phyloP scores from a whole-genome alignment of 2,329 filamentous ascomycete species.

The Trichoderma asperellum region DNA sequence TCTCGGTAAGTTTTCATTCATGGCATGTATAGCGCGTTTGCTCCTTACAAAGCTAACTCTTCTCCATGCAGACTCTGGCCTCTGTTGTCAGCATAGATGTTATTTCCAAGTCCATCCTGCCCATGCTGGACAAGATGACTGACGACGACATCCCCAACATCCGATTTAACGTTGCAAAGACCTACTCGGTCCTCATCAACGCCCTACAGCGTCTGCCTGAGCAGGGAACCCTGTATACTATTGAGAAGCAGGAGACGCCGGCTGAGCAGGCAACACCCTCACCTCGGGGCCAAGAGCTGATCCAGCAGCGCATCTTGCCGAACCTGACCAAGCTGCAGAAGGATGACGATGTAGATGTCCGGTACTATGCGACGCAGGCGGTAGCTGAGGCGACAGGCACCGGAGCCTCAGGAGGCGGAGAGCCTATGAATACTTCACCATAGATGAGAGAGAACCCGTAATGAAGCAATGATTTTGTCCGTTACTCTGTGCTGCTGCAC shows the following conservation, averaged over 20 bases:
- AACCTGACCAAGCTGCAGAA: slow-evolving; percentile 94
- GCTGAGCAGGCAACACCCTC: slow-evolving; percentile 65
- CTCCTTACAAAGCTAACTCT: background rate
- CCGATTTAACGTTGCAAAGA: slow-evolving; percentile 99
- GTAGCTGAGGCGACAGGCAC: slow-evolving; percentile 61
- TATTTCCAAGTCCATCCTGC: slow-evolving; percentile 89
- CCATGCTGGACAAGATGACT: slow-evolving; percentile 93
- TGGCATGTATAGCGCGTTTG: too few species aligned
- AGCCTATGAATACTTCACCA: slow-evolving; percentile 69
- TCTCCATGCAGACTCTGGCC: slow-evolving; percentile 76
- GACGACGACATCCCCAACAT: slow-evolving; percentile 97
- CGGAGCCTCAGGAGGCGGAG: slow-evolving; percentile 45
- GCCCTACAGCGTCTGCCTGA: slow-evolving; percentile 91
- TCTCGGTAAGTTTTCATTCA: slow-evolving; percentile 72
- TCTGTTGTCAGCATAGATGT: slow-evolving; percentile 92
- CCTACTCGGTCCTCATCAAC: slow-evolving; percentile 85
- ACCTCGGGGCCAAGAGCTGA: slow-evolving; percentile 74
- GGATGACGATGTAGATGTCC: slow-evolving; percentile 96
- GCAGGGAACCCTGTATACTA: slow-evolving; percentile 79
- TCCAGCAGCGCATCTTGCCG: slow-evolving; percentile 83
- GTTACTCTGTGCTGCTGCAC: slow-evolving; percentile 10
- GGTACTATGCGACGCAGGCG: slow-evolving; percentile 95
- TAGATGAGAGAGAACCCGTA: slow-evolving; percentile 55
- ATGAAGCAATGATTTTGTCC: slow-evolving; percentile 58
- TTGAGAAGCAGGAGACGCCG: slow-evolving; percentile 75